These are phyloP conservation scores for Cladosporium sp. DNA, from an alignment of 2,329 filamentous ascomycete species.

Conservation along the genomic window DNA sequence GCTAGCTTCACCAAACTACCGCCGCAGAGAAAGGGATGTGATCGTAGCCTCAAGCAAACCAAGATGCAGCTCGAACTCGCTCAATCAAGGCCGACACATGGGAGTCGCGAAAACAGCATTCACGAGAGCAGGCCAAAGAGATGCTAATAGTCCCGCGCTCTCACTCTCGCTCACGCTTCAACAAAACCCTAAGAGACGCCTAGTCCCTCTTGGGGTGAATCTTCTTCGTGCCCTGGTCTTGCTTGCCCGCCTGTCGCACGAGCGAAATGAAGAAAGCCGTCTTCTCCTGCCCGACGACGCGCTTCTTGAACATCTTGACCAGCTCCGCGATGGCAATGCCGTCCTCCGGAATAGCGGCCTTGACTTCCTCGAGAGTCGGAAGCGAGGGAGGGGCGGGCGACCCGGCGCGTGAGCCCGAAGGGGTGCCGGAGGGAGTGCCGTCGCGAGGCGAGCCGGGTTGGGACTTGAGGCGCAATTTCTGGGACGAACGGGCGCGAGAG, in stretches of 20 bases:
- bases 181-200: neutral
- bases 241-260: constrained; percentile 33
- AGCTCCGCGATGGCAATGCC: constrained; percentile 39
- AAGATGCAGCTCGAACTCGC: too few species aligned
- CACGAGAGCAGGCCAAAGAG: too few species aligned
- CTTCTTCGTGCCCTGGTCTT: constrained; percentile 20
- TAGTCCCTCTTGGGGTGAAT: constrained; percentile 10
- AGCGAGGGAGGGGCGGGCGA: constrained; percentile 29
- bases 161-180: too few species aligned
- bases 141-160: too few species aligned
- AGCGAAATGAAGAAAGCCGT: constrained; percentile 38
- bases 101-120: too few species aligned
- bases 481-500: constrained; percentile 53
- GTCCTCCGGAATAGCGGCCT: constrained; percentile 37
- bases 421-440: constrained; percentile 23
- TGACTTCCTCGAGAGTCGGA: constrained; percentile 40
- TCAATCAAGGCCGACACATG: too few species aligned
- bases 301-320: constrained; percentile 36
- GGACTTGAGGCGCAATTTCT: constrained; percentile 42
- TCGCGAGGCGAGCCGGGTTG: constrained; percentile 31
- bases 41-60: too few species aligned
- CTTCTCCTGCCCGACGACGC: constrained; percentile 33
- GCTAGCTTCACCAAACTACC: too few species aligned
- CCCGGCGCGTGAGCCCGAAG: constrained; percentile 25
- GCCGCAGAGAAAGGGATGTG: too few species aligned